These are phyloP conservation scores for Rosa rugosa DNA, from an alignment of 306 rosid species.

Conservation along the genomic window DNA sequence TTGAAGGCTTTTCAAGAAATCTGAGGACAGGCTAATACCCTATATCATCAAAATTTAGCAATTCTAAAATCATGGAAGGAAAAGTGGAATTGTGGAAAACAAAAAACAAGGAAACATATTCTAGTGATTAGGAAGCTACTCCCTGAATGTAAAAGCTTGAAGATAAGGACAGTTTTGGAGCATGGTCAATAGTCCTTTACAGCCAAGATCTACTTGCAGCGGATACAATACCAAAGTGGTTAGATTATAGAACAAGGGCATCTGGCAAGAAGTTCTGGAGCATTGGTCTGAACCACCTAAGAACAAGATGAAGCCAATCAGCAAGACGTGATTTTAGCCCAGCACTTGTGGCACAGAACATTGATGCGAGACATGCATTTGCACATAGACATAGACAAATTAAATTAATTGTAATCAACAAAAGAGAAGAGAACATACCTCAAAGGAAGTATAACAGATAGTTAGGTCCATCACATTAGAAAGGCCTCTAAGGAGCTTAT, in stretches of 20 bases:
- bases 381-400: too few species aligned
- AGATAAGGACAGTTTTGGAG: too few species aligned
- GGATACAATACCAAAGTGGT: too few species aligned
- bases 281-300: background rate
- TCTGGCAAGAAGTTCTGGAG: background rate
- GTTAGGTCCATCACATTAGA: background rate
- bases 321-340: too few species aligned
- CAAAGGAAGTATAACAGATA: background rate
- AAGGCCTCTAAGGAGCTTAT: slow-evolving; percentile 7
- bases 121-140: background rate
- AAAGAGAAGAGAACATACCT: background rate
- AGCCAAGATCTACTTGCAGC: too few species aligned
- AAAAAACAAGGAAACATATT: background rate
- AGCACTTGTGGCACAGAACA: too few species aligned
- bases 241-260: background rate
- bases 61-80: background rate
- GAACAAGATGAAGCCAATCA: background rate
- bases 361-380: too few species aligned
- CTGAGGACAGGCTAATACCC: background rate
- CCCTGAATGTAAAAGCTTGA: background rate
- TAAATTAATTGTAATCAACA: too few species aligned
- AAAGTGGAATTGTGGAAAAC: background rate
- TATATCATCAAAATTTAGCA: background rate
- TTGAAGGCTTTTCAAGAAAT: background rate
- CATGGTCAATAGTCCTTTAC: too few species aligned